phyloP scores from a whole-genome alignment of 257 asterid genomes.

The Coffea eugenioides region DNA sequence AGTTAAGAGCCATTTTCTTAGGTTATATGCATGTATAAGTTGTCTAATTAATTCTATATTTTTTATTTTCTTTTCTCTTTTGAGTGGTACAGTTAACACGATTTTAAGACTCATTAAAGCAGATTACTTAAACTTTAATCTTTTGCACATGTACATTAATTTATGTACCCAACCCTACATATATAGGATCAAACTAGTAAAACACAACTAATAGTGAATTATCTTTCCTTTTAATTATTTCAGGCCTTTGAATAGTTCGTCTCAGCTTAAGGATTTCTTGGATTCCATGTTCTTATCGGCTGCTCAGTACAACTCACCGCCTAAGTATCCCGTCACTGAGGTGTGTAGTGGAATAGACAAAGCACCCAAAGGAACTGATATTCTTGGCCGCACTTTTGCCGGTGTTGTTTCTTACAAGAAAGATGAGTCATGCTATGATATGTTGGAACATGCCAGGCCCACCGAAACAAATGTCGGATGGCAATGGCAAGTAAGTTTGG shows the following conservation, averaged over 20 bases:
- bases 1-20: no score
- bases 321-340: neutral
- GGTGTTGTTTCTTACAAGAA: slow-evolving; percentile 28
- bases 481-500: slow-evolving; percentile 1
- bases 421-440: neutral
- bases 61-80: no score
- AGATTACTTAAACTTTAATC: no score
- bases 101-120: no score
- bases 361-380: slow-evolving; percentile 28
- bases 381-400: slow-evolving; percentile 16
- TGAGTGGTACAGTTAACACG: no score
- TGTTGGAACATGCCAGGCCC: neutral
- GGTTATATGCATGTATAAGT: no score
- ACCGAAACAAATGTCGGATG: neutral
- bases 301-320: slow-evolving; percentile 20
- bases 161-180: no score
- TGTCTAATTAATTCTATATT: no score
- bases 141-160: no score
- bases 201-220: neutral
- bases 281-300: neutral
- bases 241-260: slow-evolving; percentile 3
- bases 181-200: no score
- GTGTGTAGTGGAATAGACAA: slow-evolving; percentile 45
- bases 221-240: no score
- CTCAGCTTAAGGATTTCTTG: slow-evolving; percentile 7